A percentile compares a stretch with the other conserved stretches of the same genome.
Evolutionary conservation across 768 basidiomycete species (phyloP).

Genomic region (Pleurotus tuber-regium): DNA sequence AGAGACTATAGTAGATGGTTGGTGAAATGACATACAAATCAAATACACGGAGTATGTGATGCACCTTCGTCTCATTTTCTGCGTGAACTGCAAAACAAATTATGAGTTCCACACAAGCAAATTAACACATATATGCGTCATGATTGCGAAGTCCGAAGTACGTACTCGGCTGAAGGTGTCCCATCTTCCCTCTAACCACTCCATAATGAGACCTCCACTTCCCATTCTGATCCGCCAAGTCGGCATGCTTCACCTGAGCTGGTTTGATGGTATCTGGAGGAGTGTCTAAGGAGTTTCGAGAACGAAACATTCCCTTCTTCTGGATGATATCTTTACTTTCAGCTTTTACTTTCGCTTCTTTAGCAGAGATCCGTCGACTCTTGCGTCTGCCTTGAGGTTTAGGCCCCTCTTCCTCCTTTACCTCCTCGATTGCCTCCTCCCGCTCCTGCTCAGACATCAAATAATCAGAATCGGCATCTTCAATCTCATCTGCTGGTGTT

Average conservation of each 20-base stretch:
- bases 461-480: not conserved
- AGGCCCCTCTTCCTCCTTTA: not conserved
- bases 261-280: not conserved
- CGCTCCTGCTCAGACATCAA: not conserved
- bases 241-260: constrained; percentile 24
- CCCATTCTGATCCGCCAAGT: constrained; percentile 46
- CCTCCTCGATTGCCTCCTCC: not conserved
- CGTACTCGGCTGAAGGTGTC: constrained; percentile 58
- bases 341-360: constrained; percentile 17
- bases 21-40: constrained; percentile 53
- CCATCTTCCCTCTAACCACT: constrained; percentile 52
- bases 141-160: constrained; percentile 10
- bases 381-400: not conserved
- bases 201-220: constrained; percentile 51
- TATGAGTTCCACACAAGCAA: too few relatives aligned
- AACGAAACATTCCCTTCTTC: constrained; percentile 10
- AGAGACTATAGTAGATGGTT: not conserved
- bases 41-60: constrained; percentile 76
- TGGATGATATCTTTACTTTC: constrained; percentile 14
- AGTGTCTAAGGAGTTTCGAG: not conserved
- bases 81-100: constrained; percentile 52
- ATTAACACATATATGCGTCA: not conserved
- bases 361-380: constrained; percentile 7
- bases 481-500: not conserved
- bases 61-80: constrained; percentile 56